Evolutionary conservation across 768 basidiomycete species (phyloP).

Genomic region (Boletus rufocinnamomeus): DNA sequence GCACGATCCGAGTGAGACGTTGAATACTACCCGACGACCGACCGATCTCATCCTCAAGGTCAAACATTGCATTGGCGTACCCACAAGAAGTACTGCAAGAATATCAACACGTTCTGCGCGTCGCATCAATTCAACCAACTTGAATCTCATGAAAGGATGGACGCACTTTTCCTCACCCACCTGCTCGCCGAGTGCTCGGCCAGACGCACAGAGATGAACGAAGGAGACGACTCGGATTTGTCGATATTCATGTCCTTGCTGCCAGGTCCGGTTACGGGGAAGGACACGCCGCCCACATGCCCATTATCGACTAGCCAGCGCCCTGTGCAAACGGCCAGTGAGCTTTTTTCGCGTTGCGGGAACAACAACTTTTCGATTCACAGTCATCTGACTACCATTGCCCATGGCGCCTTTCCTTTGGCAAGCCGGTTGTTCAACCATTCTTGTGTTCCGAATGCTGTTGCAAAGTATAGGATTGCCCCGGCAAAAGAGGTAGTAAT

Average conservation of each 20-base stretch:
- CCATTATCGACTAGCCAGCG: slow-evolving; percentile 31
- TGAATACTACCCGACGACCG: slow-evolving; percentile 11
- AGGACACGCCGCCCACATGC: slow-evolving; percentile 35
- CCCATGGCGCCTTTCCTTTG: slow-evolving; percentile 73
- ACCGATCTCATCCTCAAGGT: slow-evolving; percentile 43
- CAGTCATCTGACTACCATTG: slow-evolving; percentile 68
- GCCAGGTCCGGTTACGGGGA: slow-evolving; percentile 38
- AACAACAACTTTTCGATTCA: slow-evolving; percentile 85
- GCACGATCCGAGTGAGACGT: slow-evolving; percentile 23
- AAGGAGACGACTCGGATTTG: slow-evolving; percentile 30
- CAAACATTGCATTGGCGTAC: slow-evolving; percentile 67
- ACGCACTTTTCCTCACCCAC: slow-evolving; percentile 66
- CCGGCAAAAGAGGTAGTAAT: slow-evolving; percentile 46
- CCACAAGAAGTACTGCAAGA: slow-evolving; percentile 72
- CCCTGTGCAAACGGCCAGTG: slow-evolving; percentile 23
- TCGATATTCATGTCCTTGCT: slow-evolving; percentile 46
- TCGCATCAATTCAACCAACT: slow-evolving; percentile 52
- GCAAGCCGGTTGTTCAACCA: slow-evolving; percentile 86
- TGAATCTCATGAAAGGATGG: slow-evolving; percentile 53
- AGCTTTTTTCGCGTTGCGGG: slow-evolving; percentile 60
- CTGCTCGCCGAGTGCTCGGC: slow-evolving; percentile 46
- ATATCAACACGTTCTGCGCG: slow-evolving; percentile 46
- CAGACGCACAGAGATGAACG: slow-evolving; percentile 3
- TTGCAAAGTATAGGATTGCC: slow-evolving; percentile 55
- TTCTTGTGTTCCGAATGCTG: slow-evolving; percentile 75